Conservation (phyloP, 192 early-diverging fungal species). For the Coemansia aciculifera region DNA sequence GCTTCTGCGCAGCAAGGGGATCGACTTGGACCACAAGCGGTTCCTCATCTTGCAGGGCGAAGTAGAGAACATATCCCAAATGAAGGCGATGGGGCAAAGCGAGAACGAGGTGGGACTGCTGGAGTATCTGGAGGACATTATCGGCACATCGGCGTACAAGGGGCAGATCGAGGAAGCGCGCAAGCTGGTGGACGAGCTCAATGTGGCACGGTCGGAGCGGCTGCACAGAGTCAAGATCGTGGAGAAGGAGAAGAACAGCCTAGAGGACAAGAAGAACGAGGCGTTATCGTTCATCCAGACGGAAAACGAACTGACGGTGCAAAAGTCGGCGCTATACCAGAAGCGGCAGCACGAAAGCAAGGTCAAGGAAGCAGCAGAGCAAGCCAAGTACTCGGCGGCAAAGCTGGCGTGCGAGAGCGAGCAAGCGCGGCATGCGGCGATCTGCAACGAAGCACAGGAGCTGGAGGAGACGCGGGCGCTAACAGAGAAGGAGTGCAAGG, state of each 20-base stretch:
- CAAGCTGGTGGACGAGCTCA: slow-evolving; percentile 70
- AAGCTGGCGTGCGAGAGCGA: slow-evolving; percentile 62
- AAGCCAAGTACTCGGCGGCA: slow-evolving; percentile 58
- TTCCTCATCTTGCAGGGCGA: slow-evolving; percentile 98
- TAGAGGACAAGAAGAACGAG: slow-evolving; percentile 80
- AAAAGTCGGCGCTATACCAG: slow-evolving; percentile 78
- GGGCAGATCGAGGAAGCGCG: slow-evolving; percentile 74
- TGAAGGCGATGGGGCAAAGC: slow-evolving; percentile 92
- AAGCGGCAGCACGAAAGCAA: slow-evolving; percentile 66
- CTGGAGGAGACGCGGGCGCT: slow-evolving; percentile 63
- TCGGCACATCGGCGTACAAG: slow-evolving; percentile 91
- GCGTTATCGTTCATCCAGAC: slow-evolving; percentile 76
- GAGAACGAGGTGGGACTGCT: slow-evolving; percentile 94
- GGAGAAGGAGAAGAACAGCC: slow-evolving; percentile 78
- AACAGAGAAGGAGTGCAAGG: slow-evolving; percentile 62
- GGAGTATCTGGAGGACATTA: slow-evolving; percentile 98
- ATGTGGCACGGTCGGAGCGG: slow-evolving; percentile 74
- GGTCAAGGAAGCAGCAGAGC: slow-evolving; percentile 49
- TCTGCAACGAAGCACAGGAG: slow-evolving; percentile 63
- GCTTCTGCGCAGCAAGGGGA: slow-evolving; percentile 78
- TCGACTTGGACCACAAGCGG: slow-evolving; percentile 97
- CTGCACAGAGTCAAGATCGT: slow-evolving; percentile 85
- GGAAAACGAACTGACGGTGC: slow-evolving; percentile 74
- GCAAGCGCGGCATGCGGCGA: slow-evolving; percentile 58
- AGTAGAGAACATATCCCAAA: slow-evolving; percentile 96